These are phyloP conservation scores for Exophiala viscosa DNA, from an alignment of 2,329 filamentous ascomycete species.

Conservation along the genomic window DNA sequence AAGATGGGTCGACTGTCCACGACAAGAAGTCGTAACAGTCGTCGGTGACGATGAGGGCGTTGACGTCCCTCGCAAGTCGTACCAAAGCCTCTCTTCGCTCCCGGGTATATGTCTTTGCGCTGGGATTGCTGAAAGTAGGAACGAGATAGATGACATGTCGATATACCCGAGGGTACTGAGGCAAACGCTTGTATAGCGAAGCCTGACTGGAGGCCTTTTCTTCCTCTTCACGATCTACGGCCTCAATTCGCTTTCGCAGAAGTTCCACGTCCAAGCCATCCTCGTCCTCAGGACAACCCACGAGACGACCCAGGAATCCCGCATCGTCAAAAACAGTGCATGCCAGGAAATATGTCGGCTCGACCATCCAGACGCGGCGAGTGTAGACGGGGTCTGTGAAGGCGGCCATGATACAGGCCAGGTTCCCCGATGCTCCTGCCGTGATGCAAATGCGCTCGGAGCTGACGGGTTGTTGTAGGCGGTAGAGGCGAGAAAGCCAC, in stretches of 20 bases:
- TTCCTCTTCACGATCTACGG: slow-evolving; percentile 37
- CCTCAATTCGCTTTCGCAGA: slow-evolving; percentile 38
- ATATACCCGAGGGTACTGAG: slow-evolving; percentile 64
- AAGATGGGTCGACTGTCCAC: slow-evolving; percentile 57
- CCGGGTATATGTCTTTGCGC: slow-evolving; percentile 69
- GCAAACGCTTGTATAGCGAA: slow-evolving; percentile 50
- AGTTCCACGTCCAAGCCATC: slow-evolving; percentile 64
- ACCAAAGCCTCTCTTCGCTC: slow-evolving; percentile 63
- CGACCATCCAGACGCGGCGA: slow-evolving; percentile 65
- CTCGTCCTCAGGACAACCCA: slow-evolving; percentile 65
- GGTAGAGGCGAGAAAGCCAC: slow-evolving; percentile 67
- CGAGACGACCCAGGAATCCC: slow-evolving; percentile 60
- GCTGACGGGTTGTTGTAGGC: slow-evolving; percentile 33
- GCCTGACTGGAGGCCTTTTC: slow-evolving; percentile 6
- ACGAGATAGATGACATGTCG: slow-evolving; percentile 75
- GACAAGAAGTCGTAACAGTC: slow-evolving; percentile 72
- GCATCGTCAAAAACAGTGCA: slow-evolving; percentile 71
- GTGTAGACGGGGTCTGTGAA: slow-evolving; percentile 70
- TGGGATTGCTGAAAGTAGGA: slow-evolving; percentile 75
- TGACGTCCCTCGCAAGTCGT: slow-evolving; percentile 66
- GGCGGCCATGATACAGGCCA: slow-evolving; percentile 65
- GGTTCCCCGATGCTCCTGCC: slow-evolving; percentile 69
- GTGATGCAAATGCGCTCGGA: slow-evolving; percentile 65
- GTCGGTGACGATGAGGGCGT: slow-evolving; percentile 79
- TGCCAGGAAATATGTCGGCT: slow-evolving; percentile 70